Conservation (phyloP, 2,329 filamentous ascomycete species). For the Trichoderma koningii region DNA sequence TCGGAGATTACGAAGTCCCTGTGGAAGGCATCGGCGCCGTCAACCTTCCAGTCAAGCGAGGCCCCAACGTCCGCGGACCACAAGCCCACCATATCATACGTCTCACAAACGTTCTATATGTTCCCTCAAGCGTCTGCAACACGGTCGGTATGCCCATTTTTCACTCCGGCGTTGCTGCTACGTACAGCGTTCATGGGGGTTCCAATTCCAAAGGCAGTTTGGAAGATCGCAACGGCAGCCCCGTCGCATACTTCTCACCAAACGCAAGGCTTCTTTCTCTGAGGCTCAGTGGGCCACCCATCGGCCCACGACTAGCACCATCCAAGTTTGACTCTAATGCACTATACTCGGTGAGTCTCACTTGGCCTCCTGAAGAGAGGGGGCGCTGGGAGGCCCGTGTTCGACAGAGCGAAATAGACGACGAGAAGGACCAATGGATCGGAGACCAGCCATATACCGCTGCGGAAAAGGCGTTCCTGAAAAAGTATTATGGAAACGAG, state of each 20-base stretch:
- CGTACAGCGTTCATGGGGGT: accelerated
- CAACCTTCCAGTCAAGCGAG: not conserved
- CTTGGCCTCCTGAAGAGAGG: not conserved
- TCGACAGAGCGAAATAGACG: not conserved
- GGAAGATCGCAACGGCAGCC: not conserved
- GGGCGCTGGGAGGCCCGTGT: not conserved
- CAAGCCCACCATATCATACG: not conserved
- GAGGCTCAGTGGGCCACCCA: not conserved
- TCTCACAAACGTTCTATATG: not conserved
- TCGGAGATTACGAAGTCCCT: accelerated
- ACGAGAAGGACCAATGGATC: not conserved
- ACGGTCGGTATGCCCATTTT: not conserved
- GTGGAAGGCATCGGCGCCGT: slow-evolving; percentile 12
- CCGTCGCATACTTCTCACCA: not conserved
- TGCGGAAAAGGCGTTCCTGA: not conserved
- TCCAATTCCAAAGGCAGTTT: not conserved
- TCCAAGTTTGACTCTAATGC: not conserved
- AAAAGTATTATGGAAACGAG: not conserved
- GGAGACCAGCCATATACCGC: not conserved
- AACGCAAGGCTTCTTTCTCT: not conserved
- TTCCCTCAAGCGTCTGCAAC: not conserved
- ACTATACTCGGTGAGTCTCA: not conserved
- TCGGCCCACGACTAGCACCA: not conserved
- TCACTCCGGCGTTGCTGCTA: not conserved
- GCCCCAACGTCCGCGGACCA: not conserved